Base-by-base conservation (phyloP, 2,329 filamentous ascomycete species). In the Aspergillus alliaceus region DNA sequence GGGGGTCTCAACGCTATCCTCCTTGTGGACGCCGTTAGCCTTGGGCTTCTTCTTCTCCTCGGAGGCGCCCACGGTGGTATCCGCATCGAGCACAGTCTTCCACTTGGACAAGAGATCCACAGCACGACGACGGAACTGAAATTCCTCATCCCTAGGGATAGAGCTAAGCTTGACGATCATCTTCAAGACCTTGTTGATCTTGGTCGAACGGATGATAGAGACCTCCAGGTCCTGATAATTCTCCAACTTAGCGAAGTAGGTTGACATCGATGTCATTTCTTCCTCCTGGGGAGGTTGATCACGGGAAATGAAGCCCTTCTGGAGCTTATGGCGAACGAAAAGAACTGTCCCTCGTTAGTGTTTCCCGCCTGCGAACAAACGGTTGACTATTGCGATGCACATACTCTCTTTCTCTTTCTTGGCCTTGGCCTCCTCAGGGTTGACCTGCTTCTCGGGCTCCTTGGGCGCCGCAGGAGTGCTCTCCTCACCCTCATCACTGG, bases 141-240 rank as follows among this genome's bases (percentile, higher is more conserved):
- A 96, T 64, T 96, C 90, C 34, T 93, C 90, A 63, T 99, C 95
- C 59, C 88, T 88, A 5, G 93, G 93, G 65, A 99, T 96, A 3
- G 83, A 83, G 42, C 88, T 84, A 8, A 99, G 82, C 80, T 96
- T 97, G 68, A 97, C 80, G 64, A 99, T 95, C 4, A 89, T 92
- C 79, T 96, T 96, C 56, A 99, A 83, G 11, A 99, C 93, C 80
- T 99, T 99, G 85, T 98, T 93, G 76, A 99, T 97, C 83, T 98
- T 99, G 60, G 95, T 99, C 14, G 80, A 82, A 62, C 90, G 87
- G 68, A 98, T 96, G 66, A 97, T 95, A 64, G 87, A 86, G 29
- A 90, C 91, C 72, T 98, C 93, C 4, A 98, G 84, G 63, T 96
- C 90, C 1, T 85, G 73, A 81, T 86, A 88, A 7, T 82, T 84